Evolutionary conservation across 176 grass and related monocot genomes (phyloP).

Genomic region (Bothriochloa decipiens): DNA sequence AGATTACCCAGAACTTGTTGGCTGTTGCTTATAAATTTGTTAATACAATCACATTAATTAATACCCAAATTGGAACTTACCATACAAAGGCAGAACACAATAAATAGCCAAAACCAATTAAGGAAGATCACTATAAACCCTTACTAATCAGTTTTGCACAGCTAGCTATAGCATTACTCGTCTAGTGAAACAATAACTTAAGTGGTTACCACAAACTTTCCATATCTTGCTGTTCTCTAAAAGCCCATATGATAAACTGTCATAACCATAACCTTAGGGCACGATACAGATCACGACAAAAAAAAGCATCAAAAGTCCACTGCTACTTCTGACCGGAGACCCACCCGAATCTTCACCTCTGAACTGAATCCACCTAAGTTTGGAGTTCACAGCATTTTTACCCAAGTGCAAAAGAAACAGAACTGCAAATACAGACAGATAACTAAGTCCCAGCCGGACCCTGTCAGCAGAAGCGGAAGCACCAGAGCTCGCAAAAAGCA

Average conservation of each 20-base stretch:
- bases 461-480: background rate
- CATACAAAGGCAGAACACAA: slow-evolving; percentile 22
- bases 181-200: background rate
- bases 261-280: background rate
- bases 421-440: background rate
- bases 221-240: slow-evolving; percentile 4
- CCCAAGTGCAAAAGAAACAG: slow-evolving; percentile 25
- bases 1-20: slow-evolving; percentile 20
- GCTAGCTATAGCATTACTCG: background rate
- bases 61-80: slow-evolving; percentile 22
- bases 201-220: slow-evolving; percentile 1
- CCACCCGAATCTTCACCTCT: background rate
- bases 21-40: background rate
- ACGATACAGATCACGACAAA: background rate
- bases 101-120: slow-evolving; percentile 14
- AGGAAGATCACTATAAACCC: background rate
- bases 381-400: background rate
- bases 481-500: slow-evolving; percentile 7
- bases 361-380: slow-evolving; percentile 22
- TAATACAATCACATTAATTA: background rate
- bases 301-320: background rate
- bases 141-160: slow-evolving; percentile 5
- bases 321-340: background rate
- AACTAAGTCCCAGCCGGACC: background rate
- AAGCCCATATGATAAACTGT: background rate